Evolutionary conservation across 1,139 yeast genomes (phyloP).

Genomic region (Pichia sp.): DNA sequence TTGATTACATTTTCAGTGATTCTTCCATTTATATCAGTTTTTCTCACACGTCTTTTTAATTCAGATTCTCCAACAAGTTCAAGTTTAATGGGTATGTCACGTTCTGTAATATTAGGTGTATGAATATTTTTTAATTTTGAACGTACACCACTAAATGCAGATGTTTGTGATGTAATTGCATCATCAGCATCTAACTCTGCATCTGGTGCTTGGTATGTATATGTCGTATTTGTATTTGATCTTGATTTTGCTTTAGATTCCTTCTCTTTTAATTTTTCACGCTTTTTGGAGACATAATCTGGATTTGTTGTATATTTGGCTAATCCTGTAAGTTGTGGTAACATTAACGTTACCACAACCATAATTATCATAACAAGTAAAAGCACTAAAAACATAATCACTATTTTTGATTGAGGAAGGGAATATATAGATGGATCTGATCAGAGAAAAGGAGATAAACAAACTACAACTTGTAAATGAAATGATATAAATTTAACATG

Average conservation of each 20-base stretch:
- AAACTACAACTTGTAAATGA: too few relatives aligned
- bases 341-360: slow-evolving; percentile 28
- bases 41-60: slow-evolving; percentile 20
- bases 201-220: slow-evolving; percentile 35
- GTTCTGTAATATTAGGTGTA: slow-evolving; percentile 22
- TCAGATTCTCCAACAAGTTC: slow-evolving; percentile 19
- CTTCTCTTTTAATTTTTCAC: slow-evolving; percentile 5
- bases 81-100: slow-evolving; percentile 34
- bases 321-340: slow-evolving; percentile 35
- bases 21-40: neutral
- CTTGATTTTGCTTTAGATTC: slow-evolving; percentile 6
- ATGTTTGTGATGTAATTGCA: slow-evolving; percentile 1
- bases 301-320: slow-evolving; percentile 30
- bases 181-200: slow-evolving; percentile 21
- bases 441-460: too few relatives aligned
- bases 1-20: slow-evolving; percentile 14
- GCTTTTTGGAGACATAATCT: slow-evolving; percentile 19
- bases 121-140: slow-evolving; percentile 7
- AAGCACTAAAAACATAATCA: slow-evolving; percentile 16
- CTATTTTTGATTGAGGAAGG: neutral
- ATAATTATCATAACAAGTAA: slow-evolving; percentile 27
- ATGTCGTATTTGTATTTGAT: neutral
- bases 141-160: slow-evolving; percentile 6
- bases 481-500: too few relatives aligned
- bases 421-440: too few relatives aligned